Conservation (phyloP, 352 stramenopile genomes). For the Pythium vanterpoolii region DNA sequence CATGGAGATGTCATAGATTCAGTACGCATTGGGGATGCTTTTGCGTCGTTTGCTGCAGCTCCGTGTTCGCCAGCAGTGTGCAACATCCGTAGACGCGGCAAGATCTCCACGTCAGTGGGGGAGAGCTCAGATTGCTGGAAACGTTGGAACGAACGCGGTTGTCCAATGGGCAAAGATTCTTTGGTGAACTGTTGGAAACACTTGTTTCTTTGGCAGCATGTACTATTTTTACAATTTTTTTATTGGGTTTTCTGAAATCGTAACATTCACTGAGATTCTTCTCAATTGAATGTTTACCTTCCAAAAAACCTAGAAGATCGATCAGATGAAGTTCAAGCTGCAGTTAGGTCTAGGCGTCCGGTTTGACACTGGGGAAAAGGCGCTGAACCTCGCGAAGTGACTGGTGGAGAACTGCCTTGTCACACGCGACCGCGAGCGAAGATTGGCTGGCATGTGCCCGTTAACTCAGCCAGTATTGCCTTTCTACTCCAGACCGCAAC, state of each 20-base stretch:
- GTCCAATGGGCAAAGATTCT: no score
- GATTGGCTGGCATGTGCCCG: constrained; percentile 21
- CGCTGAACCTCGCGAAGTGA: constrained; percentile 10
- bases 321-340: constrained; percentile 23
- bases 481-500: no score
- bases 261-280: no score
- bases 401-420: constrained; percentile 27
- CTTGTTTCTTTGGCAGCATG: no score
- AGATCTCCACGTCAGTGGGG: constrained; percentile 3
- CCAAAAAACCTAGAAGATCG: constrained; percentile 16
- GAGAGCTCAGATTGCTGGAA: no score
- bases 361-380: neutral
- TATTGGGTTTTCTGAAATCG: no score
- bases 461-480: constrained; percentile 3
- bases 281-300: no score
- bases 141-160: no score
- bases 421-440: constrained; percentile 10
- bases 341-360: constrained; percentile 7
- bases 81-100: constrained; percentile 5
- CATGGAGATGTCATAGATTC: neutral
- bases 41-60: neutral
- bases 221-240: no score
- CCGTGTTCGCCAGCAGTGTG: neutral
- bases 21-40: neutral
- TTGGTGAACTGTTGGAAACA: no score